Conservation (phyloP, 2,329 filamentous ascomycete species). For the Pseudogymnoascus sp. region DNA sequence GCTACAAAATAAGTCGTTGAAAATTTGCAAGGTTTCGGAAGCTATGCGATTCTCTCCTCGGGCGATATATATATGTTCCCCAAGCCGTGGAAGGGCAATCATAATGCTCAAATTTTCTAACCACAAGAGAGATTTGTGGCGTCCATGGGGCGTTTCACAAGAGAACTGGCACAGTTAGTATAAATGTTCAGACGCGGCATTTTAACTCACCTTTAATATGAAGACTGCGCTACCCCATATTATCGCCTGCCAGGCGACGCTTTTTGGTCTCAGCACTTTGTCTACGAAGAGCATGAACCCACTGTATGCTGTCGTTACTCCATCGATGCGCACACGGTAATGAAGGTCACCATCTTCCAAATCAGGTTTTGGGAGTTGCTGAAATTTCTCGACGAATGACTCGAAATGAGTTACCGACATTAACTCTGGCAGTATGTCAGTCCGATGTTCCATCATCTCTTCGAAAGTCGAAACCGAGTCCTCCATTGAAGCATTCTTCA, state of each 20-base stretch:
- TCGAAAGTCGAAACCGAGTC: background rate
- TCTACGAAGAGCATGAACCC: background rate
- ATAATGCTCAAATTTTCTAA: background rate
- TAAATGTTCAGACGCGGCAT: background rate
- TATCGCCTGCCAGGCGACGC: background rate
- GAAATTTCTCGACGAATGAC: background rate
- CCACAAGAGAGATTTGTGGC: background rate
- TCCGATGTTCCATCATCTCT: background rate
- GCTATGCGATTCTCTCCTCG: background rate
- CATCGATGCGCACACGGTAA: background rate
- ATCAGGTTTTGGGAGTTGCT: background rate
- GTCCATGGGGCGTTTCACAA: background rate
- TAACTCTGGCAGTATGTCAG: background rate
- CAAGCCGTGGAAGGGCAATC: background rate
- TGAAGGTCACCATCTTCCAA: background rate
- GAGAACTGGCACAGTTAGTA: background rate
- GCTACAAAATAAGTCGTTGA: background rate
- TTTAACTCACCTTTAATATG: background rate
- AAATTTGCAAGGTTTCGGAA: background rate
- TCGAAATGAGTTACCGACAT: background rate
- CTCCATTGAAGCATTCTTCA: background rate
- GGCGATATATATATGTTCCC: background rate
- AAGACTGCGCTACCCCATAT: background rate
- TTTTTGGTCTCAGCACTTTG: background rate
- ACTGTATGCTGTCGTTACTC: background rate